Evolutionary conservation across 1,139 yeast species (phyloP), one percentile per base, ranked within the genome.

Genomic region (Protomyces inouyei): DNA sequence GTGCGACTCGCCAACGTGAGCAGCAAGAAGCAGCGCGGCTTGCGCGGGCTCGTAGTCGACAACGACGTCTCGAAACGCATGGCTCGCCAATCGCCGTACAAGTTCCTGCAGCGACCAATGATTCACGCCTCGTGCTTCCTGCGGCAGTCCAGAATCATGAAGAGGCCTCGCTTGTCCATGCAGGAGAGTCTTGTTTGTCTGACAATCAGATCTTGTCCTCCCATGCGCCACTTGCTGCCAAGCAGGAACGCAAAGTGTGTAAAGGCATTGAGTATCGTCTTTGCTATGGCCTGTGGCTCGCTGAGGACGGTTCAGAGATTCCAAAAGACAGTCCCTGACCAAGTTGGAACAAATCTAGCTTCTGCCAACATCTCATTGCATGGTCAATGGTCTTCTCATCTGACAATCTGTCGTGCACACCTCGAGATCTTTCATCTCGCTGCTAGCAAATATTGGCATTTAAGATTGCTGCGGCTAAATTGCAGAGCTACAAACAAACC

Each of bases 271-370:
- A 59, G 36, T 59, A 59, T 28, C 56, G 63, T 23, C 43, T 52
- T 28, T 59, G 63, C 37, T 23, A 52, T n/a, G 63, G 63, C 18
- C 43, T 59, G 10, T 59, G 63, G 63, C 45, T 59, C 25, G 53
- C 63, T 3, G 12, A 40, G 9, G 48, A 43, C 18, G 48, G 48
- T 21, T 16, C 25, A n/a, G 23, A n/a, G 10, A 43, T 43, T 18
- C 48, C 48, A 2, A 37, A 37, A 9, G 43, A 37, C 10, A 14
- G 43, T 14, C 5, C 32, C 32, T 28, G 32, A 28, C 8, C 32
- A 28, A 28, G 8, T 3, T 28, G 32, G 3, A 5, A 28, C 32
- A 28, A 28, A 28, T 3, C 28, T 3, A 28, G 32, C 32, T 28
- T 5, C 8, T 4, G 32, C 32, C 8, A 6, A 4, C 8, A 28